These are phyloP conservation scores for Euryodendron excelsum DNA, from an alignment of 148 eudicot species.

Conservation along the genomic window DNA sequence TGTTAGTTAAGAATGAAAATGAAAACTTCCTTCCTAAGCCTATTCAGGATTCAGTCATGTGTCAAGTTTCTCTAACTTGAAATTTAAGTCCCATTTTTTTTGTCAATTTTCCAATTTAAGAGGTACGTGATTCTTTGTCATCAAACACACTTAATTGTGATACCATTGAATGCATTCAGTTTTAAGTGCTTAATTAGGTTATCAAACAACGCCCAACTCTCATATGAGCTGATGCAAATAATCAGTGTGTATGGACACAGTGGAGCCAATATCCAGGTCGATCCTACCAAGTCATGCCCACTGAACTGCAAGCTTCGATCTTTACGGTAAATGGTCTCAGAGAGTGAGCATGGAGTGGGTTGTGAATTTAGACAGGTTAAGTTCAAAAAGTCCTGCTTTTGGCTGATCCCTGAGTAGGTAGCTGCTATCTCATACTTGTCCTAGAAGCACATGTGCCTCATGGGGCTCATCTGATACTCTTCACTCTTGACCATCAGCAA, in stretches of 20 bases:
- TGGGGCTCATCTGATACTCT: not conserved
- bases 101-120: too few relatives aligned
- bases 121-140: not conserved
- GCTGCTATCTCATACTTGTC: too few relatives aligned
- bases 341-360: too few relatives aligned
- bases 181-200: not conserved
- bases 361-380: too few relatives aligned
- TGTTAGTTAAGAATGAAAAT: not conserved
- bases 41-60: not conserved
- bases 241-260: not conserved
- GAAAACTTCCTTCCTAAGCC: not conserved
- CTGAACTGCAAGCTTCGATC: too few relatives aligned
- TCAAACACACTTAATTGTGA: not conserved
- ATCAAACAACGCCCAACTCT: not conserved
- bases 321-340: too few relatives aligned
- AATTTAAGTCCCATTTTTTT: too few relatives aligned
- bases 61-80: too few relatives aligned
- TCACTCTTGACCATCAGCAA: not conserved
- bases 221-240: not conserved
- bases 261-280: too few relatives aligned
- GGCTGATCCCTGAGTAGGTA: too few relatives aligned
- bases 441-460: not conserved
- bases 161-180: not conserved
- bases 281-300: not conserved
- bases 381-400: too few relatives aligned